phyloP scores from a whole-genome alignment of 257 asterid genomes.

The Parsonsia alboflavescens region DNA sequence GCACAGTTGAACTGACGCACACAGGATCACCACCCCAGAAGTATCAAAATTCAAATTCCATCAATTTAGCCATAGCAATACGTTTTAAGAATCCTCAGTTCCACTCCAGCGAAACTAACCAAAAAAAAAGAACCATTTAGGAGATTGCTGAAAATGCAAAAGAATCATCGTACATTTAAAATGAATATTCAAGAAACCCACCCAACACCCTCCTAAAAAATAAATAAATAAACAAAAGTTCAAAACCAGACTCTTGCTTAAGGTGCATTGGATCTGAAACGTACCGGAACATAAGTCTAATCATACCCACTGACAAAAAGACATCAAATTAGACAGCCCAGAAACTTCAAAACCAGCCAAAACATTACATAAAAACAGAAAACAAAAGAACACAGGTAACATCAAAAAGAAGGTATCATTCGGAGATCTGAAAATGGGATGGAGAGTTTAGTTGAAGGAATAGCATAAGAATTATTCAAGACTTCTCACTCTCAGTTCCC shows the following conservation, averaged over 20 bases:
- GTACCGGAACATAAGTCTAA: conserved; percentile 14
- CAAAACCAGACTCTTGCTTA: neutral
- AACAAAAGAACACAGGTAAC: neutral
- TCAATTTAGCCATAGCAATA: neutral
- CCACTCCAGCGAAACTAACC: neutral
- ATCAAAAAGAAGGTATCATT: neutral
- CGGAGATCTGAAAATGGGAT: conserved; percentile 8
- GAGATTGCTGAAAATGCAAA: neutral
- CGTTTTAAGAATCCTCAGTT: neutral
- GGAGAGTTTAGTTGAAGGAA: neutral
- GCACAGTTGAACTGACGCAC: neutral
- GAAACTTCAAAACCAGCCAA: neutral
- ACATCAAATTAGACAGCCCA: conserved; percentile 3
- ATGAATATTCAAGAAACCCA: neutral
- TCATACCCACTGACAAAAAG: neutral
- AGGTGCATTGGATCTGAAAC: conserved; percentile 13
- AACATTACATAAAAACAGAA: conserved; percentile 2
- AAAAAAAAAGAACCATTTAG: neutral
- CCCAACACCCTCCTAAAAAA: neutral
- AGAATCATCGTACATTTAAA: neutral
- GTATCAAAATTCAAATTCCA: neutral
- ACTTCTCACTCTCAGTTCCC: no score
- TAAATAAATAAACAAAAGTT: neutral
- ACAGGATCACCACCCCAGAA: neutral
- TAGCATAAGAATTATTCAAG: neutral